Evolutionary conservation across 2,329 filamentous ascomycete species (phyloP).

Genomic region (Alternaria arborescens): DNA sequence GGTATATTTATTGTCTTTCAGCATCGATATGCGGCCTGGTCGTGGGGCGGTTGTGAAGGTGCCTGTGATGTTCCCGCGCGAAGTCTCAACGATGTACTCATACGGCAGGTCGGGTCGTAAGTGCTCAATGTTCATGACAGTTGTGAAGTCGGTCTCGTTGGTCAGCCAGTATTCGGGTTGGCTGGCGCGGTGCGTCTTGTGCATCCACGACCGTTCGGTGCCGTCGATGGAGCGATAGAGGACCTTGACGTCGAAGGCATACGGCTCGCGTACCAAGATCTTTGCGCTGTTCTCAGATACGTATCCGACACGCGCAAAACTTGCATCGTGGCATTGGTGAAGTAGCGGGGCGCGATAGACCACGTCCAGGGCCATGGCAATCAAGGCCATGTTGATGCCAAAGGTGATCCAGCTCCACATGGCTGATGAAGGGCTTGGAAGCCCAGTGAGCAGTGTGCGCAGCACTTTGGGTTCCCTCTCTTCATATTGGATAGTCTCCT

Average conservation of each 20-base stretch:
- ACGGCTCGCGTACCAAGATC: conserved; percentile 84
- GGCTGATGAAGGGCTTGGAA: conserved; percentile 75
- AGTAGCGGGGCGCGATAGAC: conserved; percentile 76
- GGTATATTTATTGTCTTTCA: conserved; percentile 76
- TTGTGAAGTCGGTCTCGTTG: conserved; percentile 84
- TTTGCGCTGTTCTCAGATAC: conserved; percentile 82
- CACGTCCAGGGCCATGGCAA: conserved; percentile 77
- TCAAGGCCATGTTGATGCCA: conserved; percentile 73
- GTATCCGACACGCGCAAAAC: conserved; percentile 87
- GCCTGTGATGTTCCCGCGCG: conserved; percentile 84
- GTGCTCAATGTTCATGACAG: conserved; percentile 71
- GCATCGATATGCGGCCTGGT: conserved; percentile 66
- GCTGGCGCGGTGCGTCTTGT: conserved; percentile 40
- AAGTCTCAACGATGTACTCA: conserved; percentile 72
- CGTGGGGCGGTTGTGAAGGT: conserved; percentile 80
- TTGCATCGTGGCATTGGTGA: conserved; percentile 76
- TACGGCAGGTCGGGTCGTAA: conserved; percentile 77
- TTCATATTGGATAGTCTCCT: conserved; percentile 69
- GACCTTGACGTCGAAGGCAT: conserved; percentile 69
- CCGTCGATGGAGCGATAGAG: conserved; percentile 44
- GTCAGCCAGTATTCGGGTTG: conserved; percentile 62
- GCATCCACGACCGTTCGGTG: conserved; percentile 40
- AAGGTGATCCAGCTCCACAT: conserved; percentile 73
- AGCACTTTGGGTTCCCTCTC: conserved; percentile 66
- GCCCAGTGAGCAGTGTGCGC: conserved; percentile 75